A percentile compares a stretch with the other conserved stretches of the same genome.
Evolutionary conservation across 208 protist species (phyloP).

Genomic region (Leishmania major): DNA sequence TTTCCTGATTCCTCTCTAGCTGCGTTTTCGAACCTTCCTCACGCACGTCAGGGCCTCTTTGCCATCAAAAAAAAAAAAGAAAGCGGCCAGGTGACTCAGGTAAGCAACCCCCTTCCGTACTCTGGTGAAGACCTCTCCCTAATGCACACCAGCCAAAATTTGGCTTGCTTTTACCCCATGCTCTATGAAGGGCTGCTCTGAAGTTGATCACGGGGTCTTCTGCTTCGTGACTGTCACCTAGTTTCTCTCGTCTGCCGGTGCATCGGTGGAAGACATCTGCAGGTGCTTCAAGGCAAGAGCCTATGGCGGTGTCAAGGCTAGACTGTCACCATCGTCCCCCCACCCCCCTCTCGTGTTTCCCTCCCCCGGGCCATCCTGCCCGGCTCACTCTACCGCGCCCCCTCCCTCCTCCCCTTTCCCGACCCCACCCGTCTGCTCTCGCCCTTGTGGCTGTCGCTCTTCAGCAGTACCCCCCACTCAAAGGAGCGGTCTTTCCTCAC

Average conservation of each 20-base stretch:
- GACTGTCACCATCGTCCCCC: background rate
- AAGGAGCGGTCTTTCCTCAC: background rate
- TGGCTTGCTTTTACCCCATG: background rate
- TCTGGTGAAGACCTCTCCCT: background rate
- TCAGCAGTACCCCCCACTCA: background rate
- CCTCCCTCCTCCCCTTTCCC: background rate
- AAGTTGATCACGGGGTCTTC: background rate
- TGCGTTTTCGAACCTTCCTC: background rate
- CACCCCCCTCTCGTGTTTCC: background rate
- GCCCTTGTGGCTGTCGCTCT: background rate
- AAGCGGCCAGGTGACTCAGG: background rate
- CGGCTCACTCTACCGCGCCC: background rate
- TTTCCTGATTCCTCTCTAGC: background rate
- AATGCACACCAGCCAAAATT: background rate
- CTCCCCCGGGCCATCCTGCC: background rate
- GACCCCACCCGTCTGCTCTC: background rate
- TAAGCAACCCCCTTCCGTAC: background rate
- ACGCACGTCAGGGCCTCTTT: background rate
- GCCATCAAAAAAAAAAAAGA: background rate
- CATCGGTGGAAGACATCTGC: background rate
- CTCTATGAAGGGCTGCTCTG: background rate
- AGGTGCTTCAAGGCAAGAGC: background rate
- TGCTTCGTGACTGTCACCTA: background rate
- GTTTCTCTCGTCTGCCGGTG: background rate
- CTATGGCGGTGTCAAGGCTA: background rate